phyloP scores from a whole-genome alignment of 2,329 filamentous ascomycete species.

The Aspergillus spinulosporus region DNA sequence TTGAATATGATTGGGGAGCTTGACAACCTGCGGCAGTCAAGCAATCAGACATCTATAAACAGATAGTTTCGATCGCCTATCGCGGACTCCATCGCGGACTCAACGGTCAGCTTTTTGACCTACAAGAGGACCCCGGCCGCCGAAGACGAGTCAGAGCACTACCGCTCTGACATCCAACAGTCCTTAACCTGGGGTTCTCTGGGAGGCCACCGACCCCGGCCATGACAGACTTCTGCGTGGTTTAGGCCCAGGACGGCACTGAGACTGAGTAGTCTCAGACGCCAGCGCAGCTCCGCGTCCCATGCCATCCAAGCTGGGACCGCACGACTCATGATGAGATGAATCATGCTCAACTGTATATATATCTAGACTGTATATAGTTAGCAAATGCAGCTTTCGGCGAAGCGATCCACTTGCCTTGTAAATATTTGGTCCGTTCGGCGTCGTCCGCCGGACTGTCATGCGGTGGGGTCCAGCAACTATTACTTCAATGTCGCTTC shows the following conservation, averaged over 20 bases:
- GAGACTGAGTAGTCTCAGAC: no score
- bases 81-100: no score
- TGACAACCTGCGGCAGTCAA: not conserved
- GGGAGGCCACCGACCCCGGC: not conserved
- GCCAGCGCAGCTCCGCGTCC: no score
- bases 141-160: not conserved
- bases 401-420: not conserved
- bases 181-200: not conserved
- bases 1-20: conserved; percentile 20
- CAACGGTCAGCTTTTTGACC: no score
- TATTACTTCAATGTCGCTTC: not conserved
- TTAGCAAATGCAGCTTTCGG: not conserved
- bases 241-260: not conserved
- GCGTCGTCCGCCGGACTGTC: conserved; percentile 2
- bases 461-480: not conserved
- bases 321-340: conserved; percentile 1
- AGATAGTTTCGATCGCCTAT: not conserved
- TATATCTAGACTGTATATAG: conserved; percentile 5
- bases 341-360: conserved; percentile 5
- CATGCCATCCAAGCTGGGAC: no score
- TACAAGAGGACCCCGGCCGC: not conserved
- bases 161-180: not conserved
- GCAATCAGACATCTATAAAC: not conserved
- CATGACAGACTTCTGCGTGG: not conserved
- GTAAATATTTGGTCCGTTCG: not conserved